Evolutionary conservation across 176 grass and related monocot species (phyloP), one percentile per base, ranked within the genome.

Genomic region (Chloris gayana): DNA sequence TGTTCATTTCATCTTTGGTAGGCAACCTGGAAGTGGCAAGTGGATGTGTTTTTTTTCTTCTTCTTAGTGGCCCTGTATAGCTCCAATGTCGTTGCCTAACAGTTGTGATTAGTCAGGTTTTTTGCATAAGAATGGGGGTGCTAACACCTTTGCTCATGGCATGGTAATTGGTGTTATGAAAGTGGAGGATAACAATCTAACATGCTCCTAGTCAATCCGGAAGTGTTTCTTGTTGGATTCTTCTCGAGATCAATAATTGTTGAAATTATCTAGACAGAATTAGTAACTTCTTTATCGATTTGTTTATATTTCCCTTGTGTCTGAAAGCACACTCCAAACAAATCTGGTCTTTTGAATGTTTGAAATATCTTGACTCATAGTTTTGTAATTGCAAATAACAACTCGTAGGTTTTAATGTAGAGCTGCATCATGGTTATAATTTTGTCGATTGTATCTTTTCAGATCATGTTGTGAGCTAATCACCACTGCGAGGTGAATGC

Each of bases 401-500:
- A n/a, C n/a, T n/a, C n/a, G n/a, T n/a, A n/a, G n/a, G n/a, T n/a
- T n/a, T n/a, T n/a, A n/a, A n/a, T n/a, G n/a, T n/a, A n/a, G n/a
- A n/a, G n/a, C n/a, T 85, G 63, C 39, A 51, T 2, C 19, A 54
- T 33, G 44, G 13, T 79, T 64, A 57, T 57, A 57, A 57, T 26
- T 42, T 58, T 71, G 44, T 74, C n/a, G 34, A 51, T 18, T 81
- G 38, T 18, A 37, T 69, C 39, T 51, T 75, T 82, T 31, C 78
- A 87, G 72, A 69, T 86, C 18, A 60, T 69, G 51, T 53, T 63
- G 41, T 26, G 32, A 21, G 51, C 39, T 24, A 8, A 49, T 58
- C 26, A 15, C 15, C 53, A 57, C 56, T 29, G 67, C 14, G 18
- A 13, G 18, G 64, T 61, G 30, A 26, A 50, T 15, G 5, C 25